Base-by-base conservation (phyloP, 805 yeast species). In the Spencermartinsiella europaea region DNA sequence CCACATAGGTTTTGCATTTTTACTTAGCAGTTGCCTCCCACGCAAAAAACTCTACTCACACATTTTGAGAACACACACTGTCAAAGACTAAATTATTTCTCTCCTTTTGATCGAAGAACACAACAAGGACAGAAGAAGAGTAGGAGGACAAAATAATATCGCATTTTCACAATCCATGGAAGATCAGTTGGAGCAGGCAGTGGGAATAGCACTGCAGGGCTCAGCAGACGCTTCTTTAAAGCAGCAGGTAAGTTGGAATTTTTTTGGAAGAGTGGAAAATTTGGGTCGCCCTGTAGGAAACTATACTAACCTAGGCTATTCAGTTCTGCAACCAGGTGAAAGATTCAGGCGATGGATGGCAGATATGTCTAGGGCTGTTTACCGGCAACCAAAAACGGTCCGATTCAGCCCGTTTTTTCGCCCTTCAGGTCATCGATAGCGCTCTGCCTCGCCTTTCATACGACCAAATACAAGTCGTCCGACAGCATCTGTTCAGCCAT, bases 171-270 rank as follows among this genome's bases (percentile, higher is more conserved):
- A n/a, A n/a, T 38, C 33, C 38, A 65, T 65, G 70, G 70, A 66
- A 46, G 69, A 67, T 44, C 95, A 89, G 71, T 83, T 90, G 58
- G 87, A 79, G 64, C 93, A 87, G 68, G 96, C 95, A 36, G 93
- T 90, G 40, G 81, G 79, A 52, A 79, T 88, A 52, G 96, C 95
- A 5, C 76, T 85, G 45, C 79, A 80, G 63, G 83, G 85, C 25
- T 71, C 81, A 21, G 76, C 82, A 7, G 87, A 84, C 62, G 68
- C 73, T 14, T 70, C 61, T 35, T 68, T 87, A 42, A 81, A 81
- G 59, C 78, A 75, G 51, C 83, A 80, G 64, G 83, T 63, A 46
- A 34, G 62, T 42, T 20, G n/a, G n/a, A n/a, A n/a, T n/a, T n/a
- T n/a, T n/a, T 20, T 21, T 7, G 34, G 27, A 20, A 21, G 8